Evolutionary conservation across 1,139 yeast species (phyloP), one percentile per base, ranked within the genome.

Genomic region (Ogataea hybrid): DNA sequence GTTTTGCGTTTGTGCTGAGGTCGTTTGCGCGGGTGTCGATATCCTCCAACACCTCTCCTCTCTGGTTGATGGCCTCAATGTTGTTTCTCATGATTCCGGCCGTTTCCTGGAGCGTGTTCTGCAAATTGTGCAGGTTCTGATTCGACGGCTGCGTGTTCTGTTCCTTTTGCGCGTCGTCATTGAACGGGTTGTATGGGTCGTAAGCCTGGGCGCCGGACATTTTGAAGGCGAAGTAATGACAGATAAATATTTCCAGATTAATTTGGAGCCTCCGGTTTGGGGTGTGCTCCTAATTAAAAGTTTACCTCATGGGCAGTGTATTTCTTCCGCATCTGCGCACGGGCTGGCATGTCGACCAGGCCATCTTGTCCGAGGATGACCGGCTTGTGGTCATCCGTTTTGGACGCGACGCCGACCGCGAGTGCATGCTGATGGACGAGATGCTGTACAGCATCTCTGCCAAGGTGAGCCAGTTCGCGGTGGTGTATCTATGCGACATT

Each of bases 331-430:
- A 90, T 62, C 69, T 92, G 49, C 80, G 75, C 25, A 78, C 95
- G 0, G 98, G 96, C n/a, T 82, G 89, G 96, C 98, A 92, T 61
- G 98, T 92, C 21, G 99, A 94, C 65, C 97, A 92, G 60, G 96
- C 98, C 6, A 92, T 92, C 35, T 58, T 79, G 25, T 69, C 79
- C 14, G 98, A 92, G 57, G 95, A 86, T 49, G 96, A 88, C 41
- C 69, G 96, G 46, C 67, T 92, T 10, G 97, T 92, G 17, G 83
- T 90, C 11, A 76, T 92, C 22, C 73, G 98, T 31, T 92, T 92
- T 63, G 98, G 98, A 1, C 68, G 85, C 31, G 96, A 86, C 51
- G 59, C 71, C 43, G 88, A 84, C 51, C 73, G 78, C 35, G 87
- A 83, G 38, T 88, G 97, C 59, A 83, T 90, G 90, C 66, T 81